Conservation (phyloP, 495 filamentous ascomycete genomes). For the Xylona heveae region DNA sequence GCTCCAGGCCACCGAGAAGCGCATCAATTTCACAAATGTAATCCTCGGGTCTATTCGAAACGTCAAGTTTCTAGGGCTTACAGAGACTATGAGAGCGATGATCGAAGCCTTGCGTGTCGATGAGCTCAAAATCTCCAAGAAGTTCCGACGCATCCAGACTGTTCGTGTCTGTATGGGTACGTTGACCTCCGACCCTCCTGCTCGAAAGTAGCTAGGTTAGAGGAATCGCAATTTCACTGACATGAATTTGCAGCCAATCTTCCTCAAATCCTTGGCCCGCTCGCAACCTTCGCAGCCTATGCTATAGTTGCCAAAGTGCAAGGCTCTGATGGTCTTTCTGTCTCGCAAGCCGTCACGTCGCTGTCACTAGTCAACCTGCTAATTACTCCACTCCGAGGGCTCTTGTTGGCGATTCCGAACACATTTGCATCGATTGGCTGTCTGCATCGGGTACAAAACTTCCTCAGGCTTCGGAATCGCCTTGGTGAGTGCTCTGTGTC, state of each 20-base stretch:
- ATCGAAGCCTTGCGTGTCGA: constrained; percentile 30
- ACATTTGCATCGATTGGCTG: constrained; percentile 33
- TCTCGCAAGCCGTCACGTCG: constrained; percentile 32
- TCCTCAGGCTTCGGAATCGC: constrained; percentile 28
- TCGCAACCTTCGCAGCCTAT: constrained; percentile 28
- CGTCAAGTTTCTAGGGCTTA: constrained; percentile 41
- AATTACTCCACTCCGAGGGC: constrained; percentile 26
- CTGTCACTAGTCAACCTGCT: constrained; percentile 39
- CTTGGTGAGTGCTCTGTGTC: constrained; percentile 7
- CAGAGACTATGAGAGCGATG: constrained; percentile 15
- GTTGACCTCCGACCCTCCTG: too few relatives aligned
- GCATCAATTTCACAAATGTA: constrained; percentile 26
- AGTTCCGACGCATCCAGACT: constrained; percentile 33
- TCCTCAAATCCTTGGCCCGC: constrained; percentile 27
- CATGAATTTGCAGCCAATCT: constrained; percentile 19
- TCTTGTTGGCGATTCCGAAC: constrained; percentile 34
- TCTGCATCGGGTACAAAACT: constrained; percentile 35
- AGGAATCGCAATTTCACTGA: constrained; percentile 5
- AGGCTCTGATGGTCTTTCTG: constrained; percentile 19
- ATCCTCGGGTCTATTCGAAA: constrained; percentile 36
- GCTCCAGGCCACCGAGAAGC: constrained; percentile 28
- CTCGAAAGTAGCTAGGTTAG: too few relatives aligned
- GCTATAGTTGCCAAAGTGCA: constrained; percentile 26
- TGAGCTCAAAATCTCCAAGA: constrained; percentile 33
- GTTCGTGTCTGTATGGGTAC: constrained; percentile 15